phyloP scores from a whole-genome alignment of 2,329 filamentous ascomycete species.

The Fusarium aywerte region DNA sequence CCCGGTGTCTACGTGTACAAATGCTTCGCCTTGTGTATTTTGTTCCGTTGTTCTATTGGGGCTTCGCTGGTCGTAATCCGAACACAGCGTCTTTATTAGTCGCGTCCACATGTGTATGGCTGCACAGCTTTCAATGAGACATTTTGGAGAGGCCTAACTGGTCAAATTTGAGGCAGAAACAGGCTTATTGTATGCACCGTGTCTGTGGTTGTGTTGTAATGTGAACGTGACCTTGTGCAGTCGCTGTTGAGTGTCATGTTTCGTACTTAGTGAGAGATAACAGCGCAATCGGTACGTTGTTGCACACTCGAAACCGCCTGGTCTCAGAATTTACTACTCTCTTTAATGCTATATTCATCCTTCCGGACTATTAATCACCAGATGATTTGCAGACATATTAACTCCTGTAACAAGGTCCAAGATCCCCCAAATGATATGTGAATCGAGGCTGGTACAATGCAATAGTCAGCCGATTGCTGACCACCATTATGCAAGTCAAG shows the following conservation, averaged over 20 bases:
- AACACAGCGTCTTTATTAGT: not conserved
- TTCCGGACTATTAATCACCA: no score
- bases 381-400: not conserved
- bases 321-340: fast-evolving
- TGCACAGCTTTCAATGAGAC: not conserved
- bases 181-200: not conserved
- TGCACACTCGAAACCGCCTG: not conserved
- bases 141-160: not conserved
- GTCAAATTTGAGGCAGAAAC: not conserved
- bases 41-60: not conserved
- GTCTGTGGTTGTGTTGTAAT: not conserved
- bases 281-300: not conserved
- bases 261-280: not conserved
- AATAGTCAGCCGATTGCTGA: slow-evolving; percentile 20
- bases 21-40: slow-evolving; percentile 6
- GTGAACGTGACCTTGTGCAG: not conserved
- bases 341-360: not conserved
- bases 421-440: not conserved
- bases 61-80: not conserved
- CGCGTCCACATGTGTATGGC: not conserved
- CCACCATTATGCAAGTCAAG: slow-evolving; percentile 17
- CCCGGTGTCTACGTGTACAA: slow-evolving; percentile 16
- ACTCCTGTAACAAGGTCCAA: no score
- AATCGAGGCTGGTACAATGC: not conserved
- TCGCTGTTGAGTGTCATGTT: not conserved